Percentiles rank a stretch among this genome's conserved stretches.
phyloP scores from a whole-genome alignment of 2,329 filamentous ascomycete species.

The Epichloe sp. region DNA sequence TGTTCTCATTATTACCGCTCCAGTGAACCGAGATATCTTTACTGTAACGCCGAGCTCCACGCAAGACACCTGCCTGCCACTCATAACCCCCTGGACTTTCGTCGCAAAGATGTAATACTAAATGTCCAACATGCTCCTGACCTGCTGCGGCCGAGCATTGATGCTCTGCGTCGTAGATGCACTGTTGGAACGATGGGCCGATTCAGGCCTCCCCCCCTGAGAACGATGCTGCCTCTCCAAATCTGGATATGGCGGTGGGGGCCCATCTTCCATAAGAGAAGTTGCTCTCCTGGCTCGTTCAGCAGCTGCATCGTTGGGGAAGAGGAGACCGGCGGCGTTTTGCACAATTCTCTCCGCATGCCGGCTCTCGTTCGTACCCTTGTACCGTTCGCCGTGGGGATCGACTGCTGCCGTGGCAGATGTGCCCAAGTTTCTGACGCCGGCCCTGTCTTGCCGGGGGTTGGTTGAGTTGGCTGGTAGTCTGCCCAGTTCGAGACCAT shows the following conservation, averaged over 20 bases:
- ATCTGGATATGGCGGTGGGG: slow-evolving; percentile 27
- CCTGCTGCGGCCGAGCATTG: slow-evolving; percentile 36
- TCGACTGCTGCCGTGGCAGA: neutral
- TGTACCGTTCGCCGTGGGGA: slow-evolving; percentile 16
- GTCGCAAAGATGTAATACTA: slow-evolving; percentile 13
- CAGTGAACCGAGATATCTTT: neutral
- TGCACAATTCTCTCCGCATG: slow-evolving; percentile 31
- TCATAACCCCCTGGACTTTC: neutral
- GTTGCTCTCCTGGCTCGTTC: slow-evolving; percentile 22
- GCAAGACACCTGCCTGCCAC: neutral
- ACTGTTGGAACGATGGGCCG: slow-evolving; percentile 30
- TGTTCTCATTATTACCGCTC: neutral
- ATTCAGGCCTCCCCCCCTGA: slow-evolving; percentile 15
- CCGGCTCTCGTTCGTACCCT: slow-evolving; percentile 30
- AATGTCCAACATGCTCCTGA: slow-evolving; percentile 46
- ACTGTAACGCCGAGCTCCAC: neutral
- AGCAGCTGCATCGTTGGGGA: slow-evolving; percentile 26
- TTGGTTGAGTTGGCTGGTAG: slow-evolving; percentile 14
- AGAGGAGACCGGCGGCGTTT: slow-evolving; percentile 32
- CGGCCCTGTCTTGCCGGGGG: slow-evolving; percentile 19
- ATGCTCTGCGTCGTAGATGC: slow-evolving; percentile 33
- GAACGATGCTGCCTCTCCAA: slow-evolving; percentile 10
- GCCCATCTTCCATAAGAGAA: slow-evolving; percentile 31
- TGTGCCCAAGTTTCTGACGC: slow-evolving; percentile 7
- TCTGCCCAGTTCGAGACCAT: slow-evolving; percentile 27